These are phyloP conservation scores for Elsinoe fawcettii DNA, from an alignment of 2,329 filamentous ascomycete genomes.

Conservation along the genomic window DNA sequence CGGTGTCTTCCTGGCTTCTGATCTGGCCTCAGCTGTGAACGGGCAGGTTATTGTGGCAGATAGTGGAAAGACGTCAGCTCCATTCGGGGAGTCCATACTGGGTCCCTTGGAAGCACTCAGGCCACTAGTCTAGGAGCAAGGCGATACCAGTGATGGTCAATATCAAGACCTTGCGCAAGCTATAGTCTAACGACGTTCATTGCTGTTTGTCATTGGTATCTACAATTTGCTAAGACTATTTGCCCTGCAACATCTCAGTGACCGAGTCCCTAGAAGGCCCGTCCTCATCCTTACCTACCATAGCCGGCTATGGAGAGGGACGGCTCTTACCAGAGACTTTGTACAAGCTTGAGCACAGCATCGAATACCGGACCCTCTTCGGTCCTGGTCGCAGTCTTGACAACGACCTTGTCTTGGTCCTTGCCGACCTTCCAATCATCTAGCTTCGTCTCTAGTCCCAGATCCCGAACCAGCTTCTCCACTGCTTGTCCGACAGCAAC, in stretches of 20 bases:
- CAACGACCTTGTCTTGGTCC: slow-evolving; percentile 37
- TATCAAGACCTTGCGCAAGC: too few species aligned
- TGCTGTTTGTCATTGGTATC: neutral
- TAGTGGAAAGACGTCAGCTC: neutral
- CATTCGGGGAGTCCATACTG: neutral
- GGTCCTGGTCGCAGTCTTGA: slow-evolving; percentile 37
- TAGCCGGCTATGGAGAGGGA: neutral
- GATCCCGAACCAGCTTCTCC: slow-evolving; percentile 35
- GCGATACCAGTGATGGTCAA: too few species aligned
- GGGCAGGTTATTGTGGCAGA: neutral
- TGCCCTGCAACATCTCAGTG: neutral
- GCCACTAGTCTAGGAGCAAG: too few species aligned
- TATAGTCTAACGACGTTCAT: neutral
- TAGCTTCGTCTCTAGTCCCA: slow-evolving; percentile 41
- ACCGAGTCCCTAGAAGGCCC: neutral
- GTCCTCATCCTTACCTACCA: neutral
- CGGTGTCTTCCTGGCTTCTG: neutral
- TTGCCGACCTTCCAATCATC: slow-evolving; percentile 38
- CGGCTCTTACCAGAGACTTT: slow-evolving; percentile 32
- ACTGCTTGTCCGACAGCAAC: slow-evolving; percentile 39
- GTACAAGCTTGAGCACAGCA: slow-evolving; percentile 37
- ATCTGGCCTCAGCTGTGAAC: neutral
- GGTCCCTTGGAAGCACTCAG: too few species aligned
- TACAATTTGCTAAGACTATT: neutral
- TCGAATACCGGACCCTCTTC: slow-evolving; percentile 38